These are phyloP conservation scores for Coniochaeta prunicola DNA, from an alignment of 2,329 filamentous ascomycete genomes.

Conservation along the genomic window DNA sequence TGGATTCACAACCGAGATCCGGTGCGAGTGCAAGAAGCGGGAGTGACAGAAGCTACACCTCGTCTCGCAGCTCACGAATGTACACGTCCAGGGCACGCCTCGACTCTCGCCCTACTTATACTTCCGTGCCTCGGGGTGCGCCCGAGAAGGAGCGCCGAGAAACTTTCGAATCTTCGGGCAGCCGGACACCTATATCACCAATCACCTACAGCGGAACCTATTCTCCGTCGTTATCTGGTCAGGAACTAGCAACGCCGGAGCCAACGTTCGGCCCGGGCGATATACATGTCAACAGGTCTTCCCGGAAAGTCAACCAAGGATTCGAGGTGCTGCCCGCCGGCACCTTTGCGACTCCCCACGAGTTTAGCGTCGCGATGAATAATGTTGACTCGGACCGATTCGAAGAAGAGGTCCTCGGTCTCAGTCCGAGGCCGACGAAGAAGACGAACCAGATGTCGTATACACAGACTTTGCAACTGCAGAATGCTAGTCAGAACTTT, in stretches of 20 bases:
- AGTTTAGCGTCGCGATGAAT: not conserved
- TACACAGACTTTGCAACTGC: not conserved
- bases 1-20: conserved; percentile 12
- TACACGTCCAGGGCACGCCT: not conserved
- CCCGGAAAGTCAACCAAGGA: conserved; percentile 28
- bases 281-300: conserved; percentile 24
- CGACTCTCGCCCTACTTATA: conserved; percentile 2
- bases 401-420: not conserved
- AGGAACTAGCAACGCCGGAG: conserved; percentile 10
- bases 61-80: conserved; percentile 11
- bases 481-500: not conserved
- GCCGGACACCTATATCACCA: conserved; percentile 10
- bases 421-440: not conserved
- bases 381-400: not conserved
- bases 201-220: conserved; percentile 5
- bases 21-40: conserved; percentile 5
- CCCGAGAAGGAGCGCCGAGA: not conserved
- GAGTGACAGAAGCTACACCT: conserved; percentile 14
- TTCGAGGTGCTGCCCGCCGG: conserved; percentile 33
- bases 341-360: conserved; percentile 18
- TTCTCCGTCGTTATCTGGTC: conserved; percentile 2
- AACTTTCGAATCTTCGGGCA: conserved; percentile 7
- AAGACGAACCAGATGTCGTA: not conserved
- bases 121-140: not conserved
- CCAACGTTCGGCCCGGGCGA: conserved; percentile 28